phyloP scores from a whole-genome alignment of 2,329 filamentous ascomycete genomes.

The Sclerotiophoma versabilis region DNA sequence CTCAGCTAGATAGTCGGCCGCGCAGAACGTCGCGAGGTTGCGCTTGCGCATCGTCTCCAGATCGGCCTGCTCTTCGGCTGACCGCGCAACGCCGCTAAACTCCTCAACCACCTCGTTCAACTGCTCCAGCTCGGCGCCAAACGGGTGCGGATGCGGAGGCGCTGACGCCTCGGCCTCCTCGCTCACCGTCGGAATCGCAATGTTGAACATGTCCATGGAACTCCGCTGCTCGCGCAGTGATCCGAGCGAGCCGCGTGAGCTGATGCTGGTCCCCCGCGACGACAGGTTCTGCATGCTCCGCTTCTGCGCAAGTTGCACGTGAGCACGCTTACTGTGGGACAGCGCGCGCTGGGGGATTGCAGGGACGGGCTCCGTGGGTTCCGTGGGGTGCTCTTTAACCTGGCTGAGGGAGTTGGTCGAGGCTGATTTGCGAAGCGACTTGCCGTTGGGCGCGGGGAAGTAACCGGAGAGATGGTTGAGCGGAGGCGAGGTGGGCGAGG shows the following conservation, averaged over 20 bases:
- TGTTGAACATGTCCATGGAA: conserved; percentile 52
- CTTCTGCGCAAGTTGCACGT: conserved; percentile 76
- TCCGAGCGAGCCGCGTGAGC: conserved; percentile 55
- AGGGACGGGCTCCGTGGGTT: conserved; percentile 59
- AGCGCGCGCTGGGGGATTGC: conserved; percentile 78
- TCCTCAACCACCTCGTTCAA: conserved; percentile 94
- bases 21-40: conserved; percentile 76
- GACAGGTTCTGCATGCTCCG: conserved; percentile 62
- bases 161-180: conserved; percentile 49
- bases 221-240: conserved; percentile 63
- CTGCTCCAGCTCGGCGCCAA: conserved; percentile 87
- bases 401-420: conserved; percentile 45
- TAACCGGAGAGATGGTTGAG: conserved; percentile 65
- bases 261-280: conserved; percentile 10
- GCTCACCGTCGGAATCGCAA: conserved; percentile 27
- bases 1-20: conserved; percentile 84
- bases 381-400: conserved; percentile 26
- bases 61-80: conserved; percentile 75
- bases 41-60: conserved; percentile 71
- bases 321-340: conserved; percentile 88
- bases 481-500: conserved; percentile 58
- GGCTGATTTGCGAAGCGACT: conserved; percentile 52
- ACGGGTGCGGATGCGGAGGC: no score
- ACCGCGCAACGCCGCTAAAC: conserved; percentile 67
- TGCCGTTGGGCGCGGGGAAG: conserved; percentile 60